These are phyloP conservation scores for Suillus alpinus DNA, from an alignment of 768 basidiomycete species.

Conservation along the genomic window DNA sequence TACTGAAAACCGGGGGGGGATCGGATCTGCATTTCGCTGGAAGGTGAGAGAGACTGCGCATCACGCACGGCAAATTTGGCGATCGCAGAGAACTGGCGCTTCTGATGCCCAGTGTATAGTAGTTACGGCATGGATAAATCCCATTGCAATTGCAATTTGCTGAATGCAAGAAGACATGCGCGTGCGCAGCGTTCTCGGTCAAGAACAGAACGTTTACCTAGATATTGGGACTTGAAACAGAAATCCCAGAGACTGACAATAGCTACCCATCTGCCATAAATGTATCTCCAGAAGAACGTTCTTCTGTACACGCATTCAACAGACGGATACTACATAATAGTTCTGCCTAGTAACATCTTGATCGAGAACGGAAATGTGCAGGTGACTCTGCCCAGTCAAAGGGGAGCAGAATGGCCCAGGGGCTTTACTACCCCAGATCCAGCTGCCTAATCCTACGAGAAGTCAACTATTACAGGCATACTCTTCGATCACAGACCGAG, in stretches of 20 bases:
- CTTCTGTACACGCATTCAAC: background rate
- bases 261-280: background rate
- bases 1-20: background rate
- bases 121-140: background rate
- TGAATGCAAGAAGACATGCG: background rate
- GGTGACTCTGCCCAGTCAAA: background rate
- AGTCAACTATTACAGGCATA: conserved; percentile 19
- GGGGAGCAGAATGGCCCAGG: background rate
- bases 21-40: background rate
- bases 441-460: background rate
- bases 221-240: background rate
- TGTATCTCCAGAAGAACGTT: background rate
- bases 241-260: background rate
- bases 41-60: background rate
- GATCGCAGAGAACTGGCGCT: background rate
- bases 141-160: background rate
- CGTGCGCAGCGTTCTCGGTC: background rate
- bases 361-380: background rate
- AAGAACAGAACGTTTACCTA: background rate
- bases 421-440: conserved; percentile 9
- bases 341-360: background rate
- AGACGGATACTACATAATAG: background rate
- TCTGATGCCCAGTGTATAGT: background rate
- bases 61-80: background rate
- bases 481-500: conserved; percentile 47